Conservation (phyloP, 495 filamentous ascomycete genomes). For the Hyaloscypha bicolor region DNA sequence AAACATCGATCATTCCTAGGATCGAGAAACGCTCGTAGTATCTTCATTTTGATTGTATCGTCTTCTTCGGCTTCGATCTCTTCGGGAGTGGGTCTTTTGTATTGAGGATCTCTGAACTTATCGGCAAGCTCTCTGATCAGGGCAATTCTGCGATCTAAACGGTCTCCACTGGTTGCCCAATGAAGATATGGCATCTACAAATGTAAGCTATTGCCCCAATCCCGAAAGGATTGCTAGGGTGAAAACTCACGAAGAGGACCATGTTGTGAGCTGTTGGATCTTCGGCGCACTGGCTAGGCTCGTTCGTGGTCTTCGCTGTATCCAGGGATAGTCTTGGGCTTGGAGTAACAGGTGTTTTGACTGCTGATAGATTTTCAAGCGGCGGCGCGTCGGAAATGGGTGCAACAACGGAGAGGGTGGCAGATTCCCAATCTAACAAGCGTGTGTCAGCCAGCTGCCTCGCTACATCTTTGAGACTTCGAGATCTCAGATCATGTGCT, state of each 20-base stretch:
- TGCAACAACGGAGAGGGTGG: not conserved
- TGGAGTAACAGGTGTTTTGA: not conserved
- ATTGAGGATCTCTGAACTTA: not conserved
- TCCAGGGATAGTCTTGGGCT: not conserved
- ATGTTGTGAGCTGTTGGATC: not conserved
- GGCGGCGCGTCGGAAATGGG: not conserved
- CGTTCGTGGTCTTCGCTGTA: not conserved
- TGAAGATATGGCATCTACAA: conserved; percentile 9
- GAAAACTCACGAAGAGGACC: conserved; percentile 1
- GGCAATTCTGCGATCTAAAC: not conserved
- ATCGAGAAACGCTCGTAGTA: not conserved
- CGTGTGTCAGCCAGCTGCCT: not conserved
- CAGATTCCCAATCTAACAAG: not conserved
- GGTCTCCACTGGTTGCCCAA: conserved; percentile 6
- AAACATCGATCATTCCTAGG: not conserved
- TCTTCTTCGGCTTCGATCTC: not conserved
- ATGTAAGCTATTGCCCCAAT: not conserved
- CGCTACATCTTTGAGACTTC: not conserved
- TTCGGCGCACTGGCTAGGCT: not conserved
- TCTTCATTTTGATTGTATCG: not conserved
- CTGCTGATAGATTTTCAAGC: not conserved
- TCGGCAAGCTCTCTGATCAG: not conserved
- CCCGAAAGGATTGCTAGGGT: not conserved
- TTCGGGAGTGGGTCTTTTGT: not conserved
- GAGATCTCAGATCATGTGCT: not conserved